These are phyloP conservation scores for Penicillium sp. DNA, from an alignment of 2,329 filamentous ascomycete species.

Conservation along the genomic window DNA sequence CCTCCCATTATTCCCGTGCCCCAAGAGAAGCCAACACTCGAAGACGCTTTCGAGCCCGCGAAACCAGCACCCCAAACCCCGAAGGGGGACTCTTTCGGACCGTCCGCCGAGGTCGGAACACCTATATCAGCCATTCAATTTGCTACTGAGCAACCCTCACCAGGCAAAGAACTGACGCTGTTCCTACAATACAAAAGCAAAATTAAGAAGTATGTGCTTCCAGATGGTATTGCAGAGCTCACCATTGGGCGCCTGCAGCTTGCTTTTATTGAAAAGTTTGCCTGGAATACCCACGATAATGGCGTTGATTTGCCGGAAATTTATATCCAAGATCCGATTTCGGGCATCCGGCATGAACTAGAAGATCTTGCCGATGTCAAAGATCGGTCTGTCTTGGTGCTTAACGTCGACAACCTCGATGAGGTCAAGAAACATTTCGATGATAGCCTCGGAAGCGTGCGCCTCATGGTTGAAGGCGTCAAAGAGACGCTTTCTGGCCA, in stretches of 20 bases:
- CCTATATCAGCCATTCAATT: conserved; percentile 54
- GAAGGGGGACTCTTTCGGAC: conserved; percentile 18
- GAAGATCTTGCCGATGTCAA: conserved; percentile 93
- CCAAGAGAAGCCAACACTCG: conserved; percentile 35
- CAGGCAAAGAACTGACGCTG: conserved; percentile 83
- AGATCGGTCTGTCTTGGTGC: conserved; percentile 87
- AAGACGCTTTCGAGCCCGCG: conserved; percentile 36
- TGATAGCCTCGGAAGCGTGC: conserved; percentile 78
- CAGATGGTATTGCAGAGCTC: conserved; percentile 78
- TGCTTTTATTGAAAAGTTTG: conserved; percentile 98
- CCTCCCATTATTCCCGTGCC: conserved; percentile 53
- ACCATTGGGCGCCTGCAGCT: conserved; percentile 86
- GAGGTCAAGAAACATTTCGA: conserved; percentile 97
- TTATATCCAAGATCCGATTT: conserved; percentile 93
- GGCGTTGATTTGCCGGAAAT: conserved; percentile 92
- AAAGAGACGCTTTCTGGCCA: conserved; percentile 82
- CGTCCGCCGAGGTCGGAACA: conserved; percentile 25
- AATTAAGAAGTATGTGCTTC: conserved; percentile 90
- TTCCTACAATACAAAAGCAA: conserved; percentile 96
- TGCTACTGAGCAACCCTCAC: conserved; percentile 60
- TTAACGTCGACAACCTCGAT: conserved; percentile 89
- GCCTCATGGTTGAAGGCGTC: conserved; percentile 79
- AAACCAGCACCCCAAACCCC: conserved; percentile 32
- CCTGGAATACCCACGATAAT: conserved; percentile 96
- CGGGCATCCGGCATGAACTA: conserved; percentile 92